These are phyloP conservation scores for Fusarium sp. DNA, from an alignment of 2,329 filamentous ascomycete genomes.

Conservation along the genomic window DNA sequence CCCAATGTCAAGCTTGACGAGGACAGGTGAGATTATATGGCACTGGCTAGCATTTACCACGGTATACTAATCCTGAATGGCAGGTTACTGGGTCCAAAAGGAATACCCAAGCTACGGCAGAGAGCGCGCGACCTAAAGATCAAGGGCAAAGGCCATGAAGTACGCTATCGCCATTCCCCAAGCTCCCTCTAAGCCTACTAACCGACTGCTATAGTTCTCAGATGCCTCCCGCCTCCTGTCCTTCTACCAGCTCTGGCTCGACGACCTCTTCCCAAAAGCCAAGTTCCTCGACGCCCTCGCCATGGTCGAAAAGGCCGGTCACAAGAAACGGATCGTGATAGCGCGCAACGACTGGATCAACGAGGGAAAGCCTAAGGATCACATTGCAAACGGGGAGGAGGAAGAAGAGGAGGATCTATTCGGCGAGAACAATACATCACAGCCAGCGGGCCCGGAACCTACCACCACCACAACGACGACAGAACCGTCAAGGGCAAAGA, in stretches of 20 bases:
- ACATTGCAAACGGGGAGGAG: conserved; percentile 48
- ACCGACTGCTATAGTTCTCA: conserved; percentile 71
- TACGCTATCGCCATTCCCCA: conserved; percentile 48
- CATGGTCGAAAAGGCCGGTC: conserved; percentile 94
- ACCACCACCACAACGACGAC: conserved; percentile 56
- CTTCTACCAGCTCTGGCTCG: conserved; percentile 96
- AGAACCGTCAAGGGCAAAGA: conserved; percentile 46
- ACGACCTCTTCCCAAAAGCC: conserved; percentile 94
- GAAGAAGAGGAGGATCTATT: conserved; percentile 19
- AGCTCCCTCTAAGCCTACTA: not conserved
- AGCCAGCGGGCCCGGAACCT: conserved; percentile 18
- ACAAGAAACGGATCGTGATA: conserved; percentile 81
- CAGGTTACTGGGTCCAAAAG: conserved; percentile 83
- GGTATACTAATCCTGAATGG: not conserved
- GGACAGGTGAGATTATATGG: conserved; percentile 62
- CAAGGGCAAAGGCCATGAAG: conserved; percentile 95
- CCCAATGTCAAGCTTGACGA: conserved; percentile 92
- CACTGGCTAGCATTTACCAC: not conserved
- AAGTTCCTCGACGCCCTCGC: conserved; percentile 89
- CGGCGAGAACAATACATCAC: conserved; percentile 42
- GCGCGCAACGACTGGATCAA: conserved; percentile 88
- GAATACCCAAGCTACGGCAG: conserved; percentile 83
- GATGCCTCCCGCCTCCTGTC: conserved; percentile 85
- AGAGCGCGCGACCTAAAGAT: conserved; percentile 80
- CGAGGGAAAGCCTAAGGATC: conserved; percentile 70